These are phyloP conservation scores for Elaeis guineensis DNA, from an alignment of 176 grass and related monocot species.

Conservation along the genomic window DNA sequence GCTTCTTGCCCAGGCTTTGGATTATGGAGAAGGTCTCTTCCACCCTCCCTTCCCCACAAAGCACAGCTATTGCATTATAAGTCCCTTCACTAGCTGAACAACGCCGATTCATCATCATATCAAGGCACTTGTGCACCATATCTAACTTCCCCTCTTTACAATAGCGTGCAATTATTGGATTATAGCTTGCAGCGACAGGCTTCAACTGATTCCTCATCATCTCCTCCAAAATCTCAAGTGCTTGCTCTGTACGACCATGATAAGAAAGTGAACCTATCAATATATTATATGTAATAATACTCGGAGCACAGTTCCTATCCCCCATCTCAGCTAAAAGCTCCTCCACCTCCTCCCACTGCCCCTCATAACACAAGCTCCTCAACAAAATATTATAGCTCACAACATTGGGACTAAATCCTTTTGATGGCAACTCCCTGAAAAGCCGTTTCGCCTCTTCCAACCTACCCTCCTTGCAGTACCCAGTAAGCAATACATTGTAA, in stretches of 20 bases:
- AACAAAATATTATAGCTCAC: constrained; percentile 27
- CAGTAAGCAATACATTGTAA: constrained; percentile 28
- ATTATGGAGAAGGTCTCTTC: constrained; percentile 24
- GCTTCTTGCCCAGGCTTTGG: constrained; percentile 9
- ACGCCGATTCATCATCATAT: constrained; percentile 20
- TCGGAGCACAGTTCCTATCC: constrained; percentile 1
- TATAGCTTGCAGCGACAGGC: constrained; percentile 22
- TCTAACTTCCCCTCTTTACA: constrained; percentile 21
- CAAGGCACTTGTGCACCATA: constrained; percentile 18
- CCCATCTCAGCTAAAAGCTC: constrained; percentile 22
- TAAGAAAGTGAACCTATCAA: constrained; percentile 20
- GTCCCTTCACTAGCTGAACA: constrained; percentile 23
- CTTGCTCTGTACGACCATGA: constrained; percentile 20
- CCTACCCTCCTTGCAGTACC: constrained; percentile 28
- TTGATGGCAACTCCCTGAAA: constrained; percentile 10
- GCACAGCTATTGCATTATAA: constrained; percentile 26
- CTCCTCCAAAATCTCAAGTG: constrained; percentile 26
- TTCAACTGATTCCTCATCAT: constrained; percentile 15
- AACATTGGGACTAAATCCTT: constrained; percentile 20
- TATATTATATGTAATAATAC: constrained; percentile 17
- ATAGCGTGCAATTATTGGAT: constrained; percentile 20
- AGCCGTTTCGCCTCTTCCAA: constrained; percentile 14
- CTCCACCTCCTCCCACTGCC: constrained; percentile 20
- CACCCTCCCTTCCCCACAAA: constrained; percentile 25
- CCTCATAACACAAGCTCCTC: constrained; percentile 18